These are phyloP conservation scores for Cyclotella kingstonii DNA, from an alignment of 108 stramenopile species.

Conservation along the genomic window DNA sequence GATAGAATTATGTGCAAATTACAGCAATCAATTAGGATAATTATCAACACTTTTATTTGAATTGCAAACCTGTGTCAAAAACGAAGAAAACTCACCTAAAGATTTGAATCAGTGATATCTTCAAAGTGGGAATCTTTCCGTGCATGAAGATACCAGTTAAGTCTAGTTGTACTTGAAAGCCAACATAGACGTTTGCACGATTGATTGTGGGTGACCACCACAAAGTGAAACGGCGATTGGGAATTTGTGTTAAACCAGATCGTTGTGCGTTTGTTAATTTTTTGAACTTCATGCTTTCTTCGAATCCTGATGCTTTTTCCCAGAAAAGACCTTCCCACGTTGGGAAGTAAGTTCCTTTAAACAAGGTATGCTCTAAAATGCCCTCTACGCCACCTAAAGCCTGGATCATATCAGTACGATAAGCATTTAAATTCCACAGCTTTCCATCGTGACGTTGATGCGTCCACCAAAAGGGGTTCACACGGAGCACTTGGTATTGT, in stretches of 20 bases:
- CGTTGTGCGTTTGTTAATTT: conserved; percentile 99
- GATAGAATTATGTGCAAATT: too few relatives aligned
- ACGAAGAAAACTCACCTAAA: conserved; percentile 44
- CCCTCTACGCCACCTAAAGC: conserved; percentile 98
- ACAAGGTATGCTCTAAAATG: conserved; percentile 98
- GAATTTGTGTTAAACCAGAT: conserved; percentile 99
- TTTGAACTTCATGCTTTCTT: conserved; percentile 98
- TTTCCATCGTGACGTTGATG: conserved; percentile 99
- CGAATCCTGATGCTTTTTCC: conserved; percentile 99
- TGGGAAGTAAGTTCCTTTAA: conserved; percentile 99
- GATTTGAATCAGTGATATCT: conserved; percentile 91
- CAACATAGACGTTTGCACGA: conserved; percentile 98
- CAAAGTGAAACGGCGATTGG: conserved; percentile 98
- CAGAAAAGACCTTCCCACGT: conserved; percentile 99
- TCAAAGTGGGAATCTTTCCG: conserved; percentile 99
- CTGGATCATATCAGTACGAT: conserved; percentile 99
- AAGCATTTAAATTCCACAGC: conserved; percentile 99
- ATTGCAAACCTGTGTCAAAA: too few relatives aligned
- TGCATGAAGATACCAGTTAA: conserved; percentile 99
- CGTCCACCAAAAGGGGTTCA: conserved; percentile 99
- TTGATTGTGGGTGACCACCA: conserved; percentile 99
- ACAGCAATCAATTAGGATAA: not conserved
- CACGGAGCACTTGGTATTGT: conserved; percentile 94
- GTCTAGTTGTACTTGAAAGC: conserved; percentile 99
- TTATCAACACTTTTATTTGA: too few relatives aligned